phyloP scores from a whole-genome alignment of 345 rosid genomes.

The Populus simonii region DNA sequence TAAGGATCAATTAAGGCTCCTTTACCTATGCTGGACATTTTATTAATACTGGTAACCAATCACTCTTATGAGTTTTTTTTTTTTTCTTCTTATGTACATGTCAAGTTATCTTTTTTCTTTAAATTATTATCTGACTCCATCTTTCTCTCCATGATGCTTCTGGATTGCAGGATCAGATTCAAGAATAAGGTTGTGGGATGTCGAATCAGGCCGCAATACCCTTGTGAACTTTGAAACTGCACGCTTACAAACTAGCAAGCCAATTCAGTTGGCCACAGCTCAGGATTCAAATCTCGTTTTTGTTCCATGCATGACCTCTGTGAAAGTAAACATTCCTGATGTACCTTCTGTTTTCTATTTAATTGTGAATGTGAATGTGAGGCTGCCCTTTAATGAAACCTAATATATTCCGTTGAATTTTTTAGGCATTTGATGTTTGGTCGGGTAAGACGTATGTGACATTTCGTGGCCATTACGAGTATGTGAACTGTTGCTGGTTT shows the following conservation, averaged over 20 bases:
- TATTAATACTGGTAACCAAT: too few species aligned
- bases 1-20: background rate
- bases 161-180: conserved; percentile 81
- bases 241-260: conserved; percentile 73
- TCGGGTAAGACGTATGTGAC: conserved; percentile 57
- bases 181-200: conserved; percentile 88
- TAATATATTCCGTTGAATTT: conserved; percentile 13
- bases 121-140: background rate
- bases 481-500: conserved; percentile 76
- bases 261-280: conserved; percentile 61
- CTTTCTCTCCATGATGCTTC: conserved; percentile 14
- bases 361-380: conserved; percentile 4
- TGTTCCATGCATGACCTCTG: conserved; percentile 82
- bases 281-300: conserved; percentile 68
- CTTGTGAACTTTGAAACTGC: conserved; percentile 87
- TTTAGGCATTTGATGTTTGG: conserved; percentile 80
- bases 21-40: background rate
- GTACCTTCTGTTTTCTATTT: background rate
- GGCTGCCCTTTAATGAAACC: background rate
- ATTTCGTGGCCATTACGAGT: conserved; percentile 83
- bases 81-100: background rate
- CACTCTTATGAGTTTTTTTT: too few species aligned
- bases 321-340: conserved; percentile 47
- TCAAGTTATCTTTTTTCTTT: background rate
- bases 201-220: conserved; percentile 85